Base-by-base conservation (phyloP, 768 basidiomycete genomes). In the Russula abietina region DNA sequence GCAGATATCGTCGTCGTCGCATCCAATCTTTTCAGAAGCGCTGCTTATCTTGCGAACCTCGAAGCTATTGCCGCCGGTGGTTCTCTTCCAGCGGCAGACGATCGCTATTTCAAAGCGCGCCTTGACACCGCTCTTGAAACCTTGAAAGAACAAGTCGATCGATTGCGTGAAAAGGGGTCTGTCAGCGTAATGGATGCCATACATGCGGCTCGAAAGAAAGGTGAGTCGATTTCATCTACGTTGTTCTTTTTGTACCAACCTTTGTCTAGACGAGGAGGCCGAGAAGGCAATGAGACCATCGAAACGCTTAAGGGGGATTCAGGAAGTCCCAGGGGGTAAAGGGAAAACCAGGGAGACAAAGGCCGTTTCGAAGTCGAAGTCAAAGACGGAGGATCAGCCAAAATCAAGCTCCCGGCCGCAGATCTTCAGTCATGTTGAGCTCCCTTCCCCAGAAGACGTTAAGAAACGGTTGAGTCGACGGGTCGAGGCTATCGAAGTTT, bases 1-100 rank as follows among this genome's bases (percentile, higher is more conserved):
- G 93, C 93, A 0, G 93, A 98, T 71, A 85, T 97, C 55, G 78
- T 97, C 55, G 81, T 98, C 66, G 84, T 92, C 26, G 89, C 93
- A 7, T 89, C 90, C 2, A 91, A 86, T 68, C 75, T 97, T n/a
- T 91, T 93, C 78, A 86, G 86, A 67, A 91, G 90, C 48, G 73
- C 74, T 14, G 84, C 84, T 38, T 97, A 93, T 68, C 77, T 88
- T 6, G 83, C 81, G n/a, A 90, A 89, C 70, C 81, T 93, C 11
- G 84, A 86, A 65, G 75, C 83, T 2, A 80, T 94, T 48, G 82
- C 86, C 4, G 88, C 80, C 7, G 85, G 79, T 9, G 85, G 88
- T 3, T 74, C 83, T 19, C 77, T 94, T 39, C 91, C 92, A 1
- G 59, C 61, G 2, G 74, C 76, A n/a, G 89, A 92, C 38, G 92